Base-by-base conservation (phyloP, 352 stramenopile species). In the Pythium vanterpoolii region DNA sequence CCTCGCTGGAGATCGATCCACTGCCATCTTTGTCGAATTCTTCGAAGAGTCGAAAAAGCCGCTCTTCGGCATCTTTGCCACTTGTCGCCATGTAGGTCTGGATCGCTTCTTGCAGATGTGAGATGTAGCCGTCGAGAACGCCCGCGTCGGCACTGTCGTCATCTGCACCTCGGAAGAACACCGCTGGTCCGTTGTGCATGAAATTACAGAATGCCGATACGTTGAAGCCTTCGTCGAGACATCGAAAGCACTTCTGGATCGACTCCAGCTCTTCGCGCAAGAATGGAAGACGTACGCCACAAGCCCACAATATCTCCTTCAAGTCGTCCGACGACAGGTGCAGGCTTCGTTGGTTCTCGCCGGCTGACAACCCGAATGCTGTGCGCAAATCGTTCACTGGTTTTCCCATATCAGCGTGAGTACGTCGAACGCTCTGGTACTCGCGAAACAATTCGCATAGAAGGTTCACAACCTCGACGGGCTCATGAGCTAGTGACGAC, bases 281-380 rank as follows among this genome's bases (percentile, higher is more conserved):
- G 56, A 86, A 93, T 7, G 83, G 81, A 38, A 90, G 77, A 0
- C 74, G 77, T 0, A 90, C 60, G 13, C 76, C 77, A 10, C 74
- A 69, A 21, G 71, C 60, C 83, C 83, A 93, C 45, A 93, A 39
- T 28, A 88, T 67, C 45, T 93, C 79, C 49, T 83, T 88, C 13
- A 93, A 76, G 11, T 93, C 79, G 11, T 89, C 73, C 8, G 69
- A 62, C 8, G 69, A 79, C 2, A 93, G 21, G 16, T 70, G 71
- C 19, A 87, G 36, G 39, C 52, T 73, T 24, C 72, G 67, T 13
- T 57, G 56, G 16, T 68, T 58, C 3, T 68, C 66, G 21, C 79
- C 68, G 28, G 72, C 69, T 10, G 72, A 63, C 27, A 87, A 56
- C 0, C 73, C 64, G 28, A 90, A 83, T 9, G 71, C 73, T 38